A percentile compares a stretch with the other conserved stretches of the same genome.
Evolutionary conservation across 2,329 filamentous ascomycete species (phyloP).

Genomic region (Aplosporella prunicola): DNA sequence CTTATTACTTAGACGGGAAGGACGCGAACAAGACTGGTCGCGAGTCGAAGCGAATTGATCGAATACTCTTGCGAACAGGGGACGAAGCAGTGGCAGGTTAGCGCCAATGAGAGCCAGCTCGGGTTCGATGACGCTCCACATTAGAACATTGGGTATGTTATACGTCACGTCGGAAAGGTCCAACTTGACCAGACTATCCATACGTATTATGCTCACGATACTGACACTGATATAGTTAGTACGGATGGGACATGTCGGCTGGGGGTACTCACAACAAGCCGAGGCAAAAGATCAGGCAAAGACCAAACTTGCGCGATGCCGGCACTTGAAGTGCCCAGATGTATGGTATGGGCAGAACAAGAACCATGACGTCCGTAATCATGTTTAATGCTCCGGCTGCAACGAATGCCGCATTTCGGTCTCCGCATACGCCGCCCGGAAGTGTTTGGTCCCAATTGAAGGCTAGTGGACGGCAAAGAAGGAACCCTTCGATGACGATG

Average conservation of each 20-base stretch:
- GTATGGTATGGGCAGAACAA: not conserved
- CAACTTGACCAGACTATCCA: not conserved
- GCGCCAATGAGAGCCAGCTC: not conserved
- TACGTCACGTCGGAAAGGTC: not conserved
- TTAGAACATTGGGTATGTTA: not conserved
- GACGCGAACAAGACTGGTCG: too few relatives aligned
- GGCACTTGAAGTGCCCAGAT: constrained; percentile 5
- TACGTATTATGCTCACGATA: constrained; percentile 1
- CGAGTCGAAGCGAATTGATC: too few relatives aligned
- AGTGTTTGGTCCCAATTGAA: constrained; percentile 7
- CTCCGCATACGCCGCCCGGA: constrained; percentile 1
- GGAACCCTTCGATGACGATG: not conserved
- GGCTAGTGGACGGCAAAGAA: constrained; percentile 1
- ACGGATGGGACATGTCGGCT: not conserved
- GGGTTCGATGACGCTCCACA: not conserved
- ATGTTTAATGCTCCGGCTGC: not conserved
- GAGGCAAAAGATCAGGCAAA: not conserved
- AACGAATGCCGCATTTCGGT: not conserved
- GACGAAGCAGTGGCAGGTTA: not conserved
- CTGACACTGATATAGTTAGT: not conserved
- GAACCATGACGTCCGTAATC: not conserved
- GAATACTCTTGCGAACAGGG: too few relatives aligned
- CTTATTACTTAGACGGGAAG: too few relatives aligned
- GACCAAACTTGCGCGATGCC: not conserved
- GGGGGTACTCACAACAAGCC: constrained; percentile 3